These are phyloP conservation scores for Combretum micranthum DNA, from an alignment of 345 rosid genomes.

Conservation along the genomic window DNA sequence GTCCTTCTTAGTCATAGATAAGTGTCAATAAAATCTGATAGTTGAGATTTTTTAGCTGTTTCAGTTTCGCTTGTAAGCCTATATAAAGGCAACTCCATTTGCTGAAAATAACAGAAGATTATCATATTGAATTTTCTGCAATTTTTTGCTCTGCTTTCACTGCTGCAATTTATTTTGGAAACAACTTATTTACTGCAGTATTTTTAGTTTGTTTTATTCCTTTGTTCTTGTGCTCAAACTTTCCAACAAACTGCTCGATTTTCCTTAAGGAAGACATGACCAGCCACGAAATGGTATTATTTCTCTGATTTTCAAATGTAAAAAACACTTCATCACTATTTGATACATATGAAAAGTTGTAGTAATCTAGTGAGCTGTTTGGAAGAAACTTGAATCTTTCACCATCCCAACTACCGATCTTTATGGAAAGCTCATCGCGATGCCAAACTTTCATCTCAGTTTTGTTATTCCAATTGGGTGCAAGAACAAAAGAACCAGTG, in stretches of 20 bases:
- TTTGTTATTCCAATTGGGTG: background rate
- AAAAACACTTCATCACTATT: slow-evolving; percentile 2
- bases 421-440: background rate
- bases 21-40: no score
- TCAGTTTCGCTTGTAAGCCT: no score
- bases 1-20: no score
- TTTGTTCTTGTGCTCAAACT: no score
- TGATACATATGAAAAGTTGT: slow-evolving; percentile 7
- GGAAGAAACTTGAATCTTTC: background rate
- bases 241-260: slow-evolving; percentile 9
- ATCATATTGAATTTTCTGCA: no score
- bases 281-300: slow-evolving; percentile 8
- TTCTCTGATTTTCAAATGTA: background rate
- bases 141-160: no score
- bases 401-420: slow-evolving; percentile 13
- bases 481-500: background rate
- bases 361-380: slow-evolving; percentile 1
- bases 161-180: no score
- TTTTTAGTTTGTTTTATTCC: no score
- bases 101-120: no score
- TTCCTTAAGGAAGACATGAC: slow-evolving; percentile 9
- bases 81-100: no score
- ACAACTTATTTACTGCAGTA: no score
- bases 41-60: no score
- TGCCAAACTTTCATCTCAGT: slow-evolving; percentile 1